Base-by-base conservation (phyloP, 495 filamentous ascomycete genomes). In the Tuber calosporum region DNA sequence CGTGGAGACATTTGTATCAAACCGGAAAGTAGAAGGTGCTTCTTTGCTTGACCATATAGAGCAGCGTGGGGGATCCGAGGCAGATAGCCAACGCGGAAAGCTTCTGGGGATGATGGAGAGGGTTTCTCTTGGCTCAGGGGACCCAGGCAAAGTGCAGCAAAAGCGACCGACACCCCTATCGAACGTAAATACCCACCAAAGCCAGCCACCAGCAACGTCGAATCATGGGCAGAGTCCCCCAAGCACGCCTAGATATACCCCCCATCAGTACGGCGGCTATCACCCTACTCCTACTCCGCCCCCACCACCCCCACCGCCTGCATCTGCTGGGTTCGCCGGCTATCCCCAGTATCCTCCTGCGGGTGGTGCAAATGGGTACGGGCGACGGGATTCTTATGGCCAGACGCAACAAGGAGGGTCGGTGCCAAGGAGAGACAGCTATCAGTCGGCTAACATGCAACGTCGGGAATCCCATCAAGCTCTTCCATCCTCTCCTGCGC, bases 1-100 rank as follows among this genome's bases (percentile, higher is more conserved):
- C 79, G 94, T 98, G 19, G 94, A 97, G 77, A 91, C 90, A 4
- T 99, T 98, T 81, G 94, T 99, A 72, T 94, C 91, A 85, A 99
- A 98, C 79, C 88, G 95, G 43, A 87, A 94, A 67, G 90, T 92
- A 1, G 95, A 99, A 83, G 95, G 95, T 30, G 92, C 93, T 1
- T 92, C 96, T 80, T 86, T 98, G 37, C 86, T 99, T 9, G 87
- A 86, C 75, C 90, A 93, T 75, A 99, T 99, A 72, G 95, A 98
- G 83, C 87, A 89, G 73, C 88, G 85, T 67, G 88, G 89, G 75
- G 88, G 86, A 45, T 87, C 88, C 15, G 92, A 96, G 76, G 93
- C 93, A 67, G 93, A 97, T 73, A 84, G 88, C 42, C 94, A 98
- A 81, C 89, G 93, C 67, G 92, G 94, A 81, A 89, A 94, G 74